Base-by-base conservation (phyloP, 208 protist genomes). In the Crithidia expoeki region DNA sequence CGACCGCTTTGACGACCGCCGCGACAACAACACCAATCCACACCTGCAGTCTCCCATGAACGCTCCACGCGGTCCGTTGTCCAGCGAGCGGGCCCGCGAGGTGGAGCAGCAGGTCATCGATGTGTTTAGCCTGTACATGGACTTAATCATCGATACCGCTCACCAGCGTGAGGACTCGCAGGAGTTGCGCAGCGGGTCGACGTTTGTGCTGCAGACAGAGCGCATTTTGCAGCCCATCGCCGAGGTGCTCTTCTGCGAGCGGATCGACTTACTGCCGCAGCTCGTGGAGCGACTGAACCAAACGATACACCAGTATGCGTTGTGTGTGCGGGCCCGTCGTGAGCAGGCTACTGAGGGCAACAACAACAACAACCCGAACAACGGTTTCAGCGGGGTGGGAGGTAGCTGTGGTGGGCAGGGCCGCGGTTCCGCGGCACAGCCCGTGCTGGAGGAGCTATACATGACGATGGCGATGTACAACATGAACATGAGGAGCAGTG, bases 181-280 rank as follows among this genome's bases (percentile, higher is more conserved):
- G 55, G 89, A 96, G 79, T 38, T 94, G 56, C 89, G 89, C 55
- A 83, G 61, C 14, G 83, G 83, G 32, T 23, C 66, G 7, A 87
- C 81, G 25, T 63, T 92, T n/a, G 75, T 89, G 21, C 72, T 96
- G 44, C 89, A 96, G 77, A 90, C 87, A 32, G 89, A 93, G 63
- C 77, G 83, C 25, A 92, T 81, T 33, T 76, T 96, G 53, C 67
- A 83, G 34, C 92, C 92, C 23, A 71, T 96, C 57, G 80, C 92
- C 12, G 82, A 92, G 72, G 76, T 96, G 74, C 76, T 96, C 52
- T 92, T 92, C 63, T 92, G 86, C 62, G 79, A 91, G 33, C 74
- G 78, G 28, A 67, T 93, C 17, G 72, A 87, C 34, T 62, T 96
- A 12, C 74, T 87, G 36, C 73, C 74, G 4, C 56, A 84, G 38